Evolutionary conservation across 768 basidiomycete genomes (phyloP).

Genomic region (Pluteus cervinus): DNA sequence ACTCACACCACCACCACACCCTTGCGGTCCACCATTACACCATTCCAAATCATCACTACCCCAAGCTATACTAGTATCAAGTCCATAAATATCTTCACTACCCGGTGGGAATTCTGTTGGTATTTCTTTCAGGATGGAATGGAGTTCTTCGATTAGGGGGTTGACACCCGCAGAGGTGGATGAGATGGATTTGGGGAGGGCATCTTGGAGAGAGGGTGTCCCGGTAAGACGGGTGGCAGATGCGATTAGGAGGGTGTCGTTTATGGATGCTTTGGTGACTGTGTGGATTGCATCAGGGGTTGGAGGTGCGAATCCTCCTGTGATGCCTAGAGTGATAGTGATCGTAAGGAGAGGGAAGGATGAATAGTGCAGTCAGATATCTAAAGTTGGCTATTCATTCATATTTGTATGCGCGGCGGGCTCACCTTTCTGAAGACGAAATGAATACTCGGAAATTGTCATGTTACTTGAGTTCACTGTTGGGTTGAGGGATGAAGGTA

Average conservation of each 20-base stretch:
- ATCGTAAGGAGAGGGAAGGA: neutral
- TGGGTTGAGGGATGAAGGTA: too few relatives aligned
- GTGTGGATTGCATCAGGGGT: conserved; percentile 50
- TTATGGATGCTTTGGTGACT: conserved; percentile 34
- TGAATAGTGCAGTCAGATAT: too few relatives aligned
- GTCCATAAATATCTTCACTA: conserved; percentile 67
- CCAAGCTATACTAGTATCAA: conserved; percentile 61
- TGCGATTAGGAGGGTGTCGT: conserved; percentile 35
- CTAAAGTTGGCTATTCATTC: too few relatives aligned
- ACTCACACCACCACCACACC: conserved; percentile 50
- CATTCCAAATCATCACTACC: conserved; percentile 52
- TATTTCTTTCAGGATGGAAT: conserved; percentile 50
- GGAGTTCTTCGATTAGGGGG: conserved; percentile 50
- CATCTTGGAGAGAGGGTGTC: conserved; percentile 32
- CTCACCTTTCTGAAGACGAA: conserved; percentile 59
- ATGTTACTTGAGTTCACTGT: too few relatives aligned
- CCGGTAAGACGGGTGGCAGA: conserved; percentile 44
- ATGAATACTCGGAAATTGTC: conserved; percentile 45
- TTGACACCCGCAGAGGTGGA: conserved; percentile 24
- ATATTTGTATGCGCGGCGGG: too few relatives aligned
- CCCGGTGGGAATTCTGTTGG: conserved; percentile 53
- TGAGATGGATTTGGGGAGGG: conserved; percentile 34
- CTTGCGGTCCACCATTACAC: conserved; percentile 55
- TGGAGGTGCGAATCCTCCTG: conserved; percentile 71
- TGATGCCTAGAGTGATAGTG: conserved; percentile 46